Evolutionary conservation across 1,284 basidiomycete genomes (phyloP).

Genomic region (Cerrena zonata): DNA sequence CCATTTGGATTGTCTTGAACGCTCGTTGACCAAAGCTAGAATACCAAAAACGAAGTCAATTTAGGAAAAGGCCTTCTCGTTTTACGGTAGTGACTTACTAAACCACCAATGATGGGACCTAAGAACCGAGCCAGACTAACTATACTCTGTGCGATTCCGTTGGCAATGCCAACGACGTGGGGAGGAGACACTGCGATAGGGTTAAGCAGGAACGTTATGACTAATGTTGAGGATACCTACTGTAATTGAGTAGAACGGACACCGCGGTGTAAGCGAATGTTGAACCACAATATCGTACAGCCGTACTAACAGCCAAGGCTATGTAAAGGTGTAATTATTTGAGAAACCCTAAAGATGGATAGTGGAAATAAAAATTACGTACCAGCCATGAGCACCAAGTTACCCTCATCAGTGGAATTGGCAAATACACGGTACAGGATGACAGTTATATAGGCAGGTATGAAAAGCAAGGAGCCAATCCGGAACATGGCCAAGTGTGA

Average conservation of each 20-base stretch:
- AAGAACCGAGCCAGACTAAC: slow-evolving; percentile 75
- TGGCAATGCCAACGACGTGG: slow-evolving; percentile 67
- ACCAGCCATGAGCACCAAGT: slow-evolving; percentile 68
- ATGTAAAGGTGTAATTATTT: slow-evolving; percentile 11
- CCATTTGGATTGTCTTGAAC: slow-evolving; percentile 63
- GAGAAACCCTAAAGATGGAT: too few species aligned
- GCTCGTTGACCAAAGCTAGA: slow-evolving; percentile 71
- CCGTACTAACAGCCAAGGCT: slow-evolving; percentile 73
- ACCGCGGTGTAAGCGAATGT: slow-evolving; percentile 77
- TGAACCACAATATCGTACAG: slow-evolving; percentile 67
- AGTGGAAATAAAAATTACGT: slow-evolving; percentile 22
- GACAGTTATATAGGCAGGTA: slow-evolving; percentile 73
- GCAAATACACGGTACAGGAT: slow-evolving; percentile 65
- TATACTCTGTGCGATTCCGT: slow-evolving; percentile 78
- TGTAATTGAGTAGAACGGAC: slow-evolving; percentile 76
- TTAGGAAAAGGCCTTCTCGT: too few species aligned
- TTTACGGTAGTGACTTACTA: slow-evolving; percentile 41
- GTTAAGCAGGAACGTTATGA: slow-evolving; percentile 6
- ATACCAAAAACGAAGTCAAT: slow-evolving; percentile 1
- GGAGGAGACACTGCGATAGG: slow-evolving; percentile 67
- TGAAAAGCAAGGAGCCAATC: slow-evolving; percentile 69
- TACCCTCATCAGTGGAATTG: slow-evolving; percentile 53
- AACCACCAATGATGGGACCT: slow-evolving; percentile 74
- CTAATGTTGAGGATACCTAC: slow-evolving; percentile 40
- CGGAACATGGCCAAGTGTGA: slow-evolving; percentile 83